These are phyloP conservation scores for Betula pendula DNA, from an alignment of 306 rosid genomes.

Conservation along the genomic window DNA sequence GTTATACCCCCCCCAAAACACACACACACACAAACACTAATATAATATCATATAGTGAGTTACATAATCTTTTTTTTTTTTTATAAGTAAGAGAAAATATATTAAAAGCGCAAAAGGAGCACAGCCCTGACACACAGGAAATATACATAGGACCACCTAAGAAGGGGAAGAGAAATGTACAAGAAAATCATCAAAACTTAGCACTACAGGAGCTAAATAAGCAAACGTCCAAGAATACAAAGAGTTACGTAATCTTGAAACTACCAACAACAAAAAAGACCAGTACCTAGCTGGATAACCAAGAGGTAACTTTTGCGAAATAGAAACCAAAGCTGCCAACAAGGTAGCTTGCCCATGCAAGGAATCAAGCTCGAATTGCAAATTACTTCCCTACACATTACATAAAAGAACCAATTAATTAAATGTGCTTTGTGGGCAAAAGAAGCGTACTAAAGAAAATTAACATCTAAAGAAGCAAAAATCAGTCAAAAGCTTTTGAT, in stretches of 20 bases:
- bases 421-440: background rate
- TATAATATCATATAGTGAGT: background rate
- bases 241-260: background rate
- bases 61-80: background rate
- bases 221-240: too few species aligned
- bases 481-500: background rate
- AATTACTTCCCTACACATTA: slow-evolving; percentile 66
- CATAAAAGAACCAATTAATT: slow-evolving; percentile 23
- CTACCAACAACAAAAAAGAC: slow-evolving; percentile 1
- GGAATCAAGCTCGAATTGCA: slow-evolving; percentile 82
- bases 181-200: too few species aligned
- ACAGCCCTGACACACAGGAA: too few species aligned
- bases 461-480: background rate
- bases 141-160: too few species aligned
- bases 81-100: too few species aligned
- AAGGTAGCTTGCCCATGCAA: slow-evolving; percentile 94
- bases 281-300: slow-evolving; percentile 92
- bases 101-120: too few species aligned
- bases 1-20: too few species aligned
- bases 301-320: slow-evolving; percentile 88
- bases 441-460: background rate
- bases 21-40: too few species aligned
- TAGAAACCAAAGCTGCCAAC: slow-evolving; percentile 86
- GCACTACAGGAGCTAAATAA: too few species aligned
- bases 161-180: too few species aligned